Conservation (phyloP, 768 basidiomycete genomes). For the Jaapia argillacea region DNA sequence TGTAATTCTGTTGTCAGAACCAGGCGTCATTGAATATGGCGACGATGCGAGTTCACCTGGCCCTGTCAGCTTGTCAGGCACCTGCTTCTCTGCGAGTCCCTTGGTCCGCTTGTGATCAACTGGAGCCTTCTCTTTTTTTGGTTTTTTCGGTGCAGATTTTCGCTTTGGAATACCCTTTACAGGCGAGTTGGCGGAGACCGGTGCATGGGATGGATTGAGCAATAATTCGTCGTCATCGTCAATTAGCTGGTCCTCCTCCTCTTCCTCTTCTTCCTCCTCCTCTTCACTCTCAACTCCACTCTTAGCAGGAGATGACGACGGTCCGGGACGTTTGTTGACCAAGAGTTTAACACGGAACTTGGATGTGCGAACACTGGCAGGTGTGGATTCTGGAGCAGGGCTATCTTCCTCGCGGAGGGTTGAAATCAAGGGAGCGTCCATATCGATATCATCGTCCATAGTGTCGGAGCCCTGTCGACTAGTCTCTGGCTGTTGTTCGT, state of each 20-base stretch:
- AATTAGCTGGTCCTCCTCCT: constrained; percentile 73
- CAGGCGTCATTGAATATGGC: too few species aligned
- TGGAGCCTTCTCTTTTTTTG: not conserved
- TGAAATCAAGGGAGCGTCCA: constrained; percentile 80
- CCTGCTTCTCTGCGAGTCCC: too few species aligned
- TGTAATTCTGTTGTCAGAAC: too few species aligned
- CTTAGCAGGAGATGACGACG: constrained; percentile 22
- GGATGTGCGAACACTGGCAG: constrained; percentile 17
- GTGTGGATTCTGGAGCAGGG: constrained; percentile 44
- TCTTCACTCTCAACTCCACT: constrained; percentile 9
- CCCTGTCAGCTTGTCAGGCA: too few species aligned
- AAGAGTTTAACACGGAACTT: constrained; percentile 42
- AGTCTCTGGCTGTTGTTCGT: not conserved
- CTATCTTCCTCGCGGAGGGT: constrained; percentile 63
- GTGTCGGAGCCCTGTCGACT: not conserved
- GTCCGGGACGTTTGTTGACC: constrained; percentile 32
- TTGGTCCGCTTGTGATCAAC: not conserved
- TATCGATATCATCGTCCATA: constrained; percentile 38
- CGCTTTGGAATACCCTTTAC: not conserved
- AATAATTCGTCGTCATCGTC: constrained; percentile 54
- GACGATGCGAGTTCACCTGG: too few species aligned
- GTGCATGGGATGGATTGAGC: not conserved
- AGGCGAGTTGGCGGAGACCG: not conserved
- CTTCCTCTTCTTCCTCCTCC: constrained; percentile 50
- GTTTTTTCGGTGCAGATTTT: not conserved